Conservation (phyloP, 345 rosid species). For the Gossypium raimondii region DNA sequence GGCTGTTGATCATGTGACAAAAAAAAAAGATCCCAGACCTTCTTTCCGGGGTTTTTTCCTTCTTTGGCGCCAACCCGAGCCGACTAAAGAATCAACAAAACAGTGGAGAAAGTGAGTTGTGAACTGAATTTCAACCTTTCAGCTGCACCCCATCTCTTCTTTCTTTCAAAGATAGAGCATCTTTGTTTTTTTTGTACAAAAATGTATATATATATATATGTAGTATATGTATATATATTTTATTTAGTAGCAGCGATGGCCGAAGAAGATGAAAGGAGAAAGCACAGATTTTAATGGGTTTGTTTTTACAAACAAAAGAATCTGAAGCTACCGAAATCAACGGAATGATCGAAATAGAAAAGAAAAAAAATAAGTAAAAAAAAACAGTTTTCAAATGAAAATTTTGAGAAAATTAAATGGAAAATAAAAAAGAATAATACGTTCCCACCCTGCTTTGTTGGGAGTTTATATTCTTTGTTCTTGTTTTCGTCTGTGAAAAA, state of each 20-base stretch:
- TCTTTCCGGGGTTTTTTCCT: background rate
- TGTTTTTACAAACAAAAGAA: background rate
- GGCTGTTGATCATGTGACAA: conserved; percentile 2
- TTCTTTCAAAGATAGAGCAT: too few relatives aligned
- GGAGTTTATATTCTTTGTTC: background rate
- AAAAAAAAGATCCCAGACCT: background rate
- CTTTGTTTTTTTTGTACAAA: background rate
- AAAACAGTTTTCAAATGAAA: background rate
- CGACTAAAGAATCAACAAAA: background rate
- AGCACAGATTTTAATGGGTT: background rate
- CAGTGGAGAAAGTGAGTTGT: background rate
- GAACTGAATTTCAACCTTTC: background rate
- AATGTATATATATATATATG: background rate
- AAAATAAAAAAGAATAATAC: background rate
- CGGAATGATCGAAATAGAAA: conserved; percentile 13
- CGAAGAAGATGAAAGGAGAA: conserved; percentile 13
- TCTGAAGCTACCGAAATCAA: conserved; percentile 18
- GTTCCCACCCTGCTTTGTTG: background rate
- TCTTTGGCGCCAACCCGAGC: conserved; percentile 9
- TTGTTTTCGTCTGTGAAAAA: background rate
- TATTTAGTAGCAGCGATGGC: conserved; percentile 16
- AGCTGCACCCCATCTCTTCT: background rate
- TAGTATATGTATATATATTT: background rate
- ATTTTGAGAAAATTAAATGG: background rate
- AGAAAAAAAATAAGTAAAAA: background rate